Evolutionary conservation across 1,139 yeast species (phyloP).

Genomic region (Kluyveromyces marxianus): DNA sequence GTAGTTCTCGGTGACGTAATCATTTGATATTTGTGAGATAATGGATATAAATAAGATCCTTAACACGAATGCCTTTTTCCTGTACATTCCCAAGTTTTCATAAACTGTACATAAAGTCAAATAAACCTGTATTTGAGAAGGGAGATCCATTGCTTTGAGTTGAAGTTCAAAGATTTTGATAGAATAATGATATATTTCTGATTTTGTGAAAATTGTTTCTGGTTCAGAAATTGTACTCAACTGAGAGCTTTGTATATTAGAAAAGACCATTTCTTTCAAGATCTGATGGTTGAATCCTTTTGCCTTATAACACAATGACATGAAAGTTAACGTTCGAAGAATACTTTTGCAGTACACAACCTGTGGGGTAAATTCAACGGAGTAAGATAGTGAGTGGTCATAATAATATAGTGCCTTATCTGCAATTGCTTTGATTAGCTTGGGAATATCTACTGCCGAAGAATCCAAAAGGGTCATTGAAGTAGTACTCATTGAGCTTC

Average conservation of each 20-base stretch:
- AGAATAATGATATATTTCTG: constrained; percentile 45
- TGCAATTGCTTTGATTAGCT: constrained; percentile 44
- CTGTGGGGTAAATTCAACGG: constrained; percentile 78
- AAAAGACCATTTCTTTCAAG: constrained; percentile 37
- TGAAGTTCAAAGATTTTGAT: constrained; percentile 38
- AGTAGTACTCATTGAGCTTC: constrained; percentile 33
- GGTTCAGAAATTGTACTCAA: constrained; percentile 17
- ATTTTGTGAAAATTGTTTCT: constrained; percentile 22
- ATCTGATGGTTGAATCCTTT: constrained; percentile 41
- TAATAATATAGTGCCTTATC: constrained; percentile 50
- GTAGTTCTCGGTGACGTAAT: constrained; percentile 15
- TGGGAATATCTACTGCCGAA: constrained; percentile 33
- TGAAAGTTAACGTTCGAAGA: constrained; percentile 54
- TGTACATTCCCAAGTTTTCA: constrained; percentile 47
- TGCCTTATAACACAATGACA: constrained; percentile 48
- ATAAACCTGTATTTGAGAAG: constrained; percentile 56
- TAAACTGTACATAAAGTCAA: constrained; percentile 61
- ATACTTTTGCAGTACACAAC: constrained; percentile 69
- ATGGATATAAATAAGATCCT: constrained; percentile 51
- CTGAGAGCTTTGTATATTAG: constrained; percentile 13
- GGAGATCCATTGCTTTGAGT: constrained; percentile 37
- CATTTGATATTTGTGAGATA: constrained; percentile 30
- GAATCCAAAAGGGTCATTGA: constrained; percentile 7
- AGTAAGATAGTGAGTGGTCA: constrained; percentile 49
- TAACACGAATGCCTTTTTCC: constrained; percentile 67